Evolutionary conservation across 768 basidiomycete species (phyloP).

Genomic region (Neoboletus magnificus): DNA sequence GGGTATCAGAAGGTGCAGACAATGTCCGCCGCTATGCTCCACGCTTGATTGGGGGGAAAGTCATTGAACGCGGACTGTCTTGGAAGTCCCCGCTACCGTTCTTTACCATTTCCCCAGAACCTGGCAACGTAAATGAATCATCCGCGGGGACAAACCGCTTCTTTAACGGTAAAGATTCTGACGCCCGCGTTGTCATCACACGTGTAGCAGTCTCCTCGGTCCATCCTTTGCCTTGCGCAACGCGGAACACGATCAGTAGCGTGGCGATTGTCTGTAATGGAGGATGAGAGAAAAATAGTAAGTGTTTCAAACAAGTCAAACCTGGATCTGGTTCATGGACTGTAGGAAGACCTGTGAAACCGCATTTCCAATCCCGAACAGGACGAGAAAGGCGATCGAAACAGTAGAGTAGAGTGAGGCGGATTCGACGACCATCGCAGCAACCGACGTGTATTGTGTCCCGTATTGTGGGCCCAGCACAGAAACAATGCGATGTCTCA

Average conservation of each 20-base stretch:
- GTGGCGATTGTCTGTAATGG: background rate
- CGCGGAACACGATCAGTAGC: background rate
- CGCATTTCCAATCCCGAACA: constrained; percentile 19
- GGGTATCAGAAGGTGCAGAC: no score
- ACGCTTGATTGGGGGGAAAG: background rate
- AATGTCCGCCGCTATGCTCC: background rate
- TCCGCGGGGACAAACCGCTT: background rate
- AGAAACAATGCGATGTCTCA: constrained; percentile 7
- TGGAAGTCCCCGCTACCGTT: background rate
- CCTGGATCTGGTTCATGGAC: constrained; percentile 29
- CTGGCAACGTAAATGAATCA: background rate
- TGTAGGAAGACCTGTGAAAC: constrained; percentile 30
- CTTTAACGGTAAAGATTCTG: background rate
- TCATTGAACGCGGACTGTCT: no score
- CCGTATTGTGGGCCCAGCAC: constrained; percentile 24
- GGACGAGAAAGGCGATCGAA: constrained; percentile 31
- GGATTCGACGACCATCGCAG: constrained; percentile 36
- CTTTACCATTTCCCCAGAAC: background rate
- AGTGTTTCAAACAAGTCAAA: background rate
- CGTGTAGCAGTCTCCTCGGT: background rate
- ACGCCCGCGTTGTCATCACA: background rate
- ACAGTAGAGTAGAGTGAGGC: constrained; percentile 29
- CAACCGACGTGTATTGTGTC: constrained; percentile 29
- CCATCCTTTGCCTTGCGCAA: constrained; percentile 8
- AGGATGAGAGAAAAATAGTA: background rate